Conservation (phyloP, 2,329 filamentous ascomycete species). For the Aspergillus luchuensis region DNA sequence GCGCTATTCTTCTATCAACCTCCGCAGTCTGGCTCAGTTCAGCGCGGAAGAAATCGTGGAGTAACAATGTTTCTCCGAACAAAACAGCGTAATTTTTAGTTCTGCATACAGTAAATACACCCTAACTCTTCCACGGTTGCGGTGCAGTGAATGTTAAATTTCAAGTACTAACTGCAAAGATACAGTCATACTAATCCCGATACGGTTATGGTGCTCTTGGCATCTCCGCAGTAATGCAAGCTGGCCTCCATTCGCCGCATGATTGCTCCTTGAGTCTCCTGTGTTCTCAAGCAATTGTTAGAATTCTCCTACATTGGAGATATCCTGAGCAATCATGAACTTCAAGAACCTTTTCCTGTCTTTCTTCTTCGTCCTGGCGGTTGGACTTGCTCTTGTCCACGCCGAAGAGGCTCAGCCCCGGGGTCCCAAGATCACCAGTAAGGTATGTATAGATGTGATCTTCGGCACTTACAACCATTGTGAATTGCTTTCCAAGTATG, state of each 20-base stretch:
- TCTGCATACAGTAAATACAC: neutral
- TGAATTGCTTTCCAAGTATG: neutral
- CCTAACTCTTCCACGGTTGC: neutral
- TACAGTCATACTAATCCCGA: constrained; percentile 10
- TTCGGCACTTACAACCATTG: neutral
- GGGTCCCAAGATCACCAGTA: constrained; percentile 92
- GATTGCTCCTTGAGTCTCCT: constrained; percentile 10
- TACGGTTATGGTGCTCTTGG: constrained; percentile 11
- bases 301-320: constrained; percentile 4
- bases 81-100: constrained; percentile 12
- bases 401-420: constrained; percentile 63
- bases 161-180: constrained; percentile 10
- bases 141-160: neutral
- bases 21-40: constrained; percentile 16
- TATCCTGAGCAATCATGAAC: constrained; percentile 33
- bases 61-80: constrained; percentile 39
- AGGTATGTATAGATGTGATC: constrained; percentile 54
- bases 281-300: constrained; percentile 23
- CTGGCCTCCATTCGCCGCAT: constrained; percentile 32
- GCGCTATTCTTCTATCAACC: constrained; percentile 11
- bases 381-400: constrained; percentile 72
- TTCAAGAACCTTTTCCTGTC: constrained; percentile 52
- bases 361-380: constrained; percentile 72
- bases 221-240: constrained; percentile 38
- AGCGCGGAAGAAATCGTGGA: constrained; percentile 34